Conservation (phyloP, 2,329 filamentous ascomycete genomes). For the Sporothrix curviconia region DNA sequence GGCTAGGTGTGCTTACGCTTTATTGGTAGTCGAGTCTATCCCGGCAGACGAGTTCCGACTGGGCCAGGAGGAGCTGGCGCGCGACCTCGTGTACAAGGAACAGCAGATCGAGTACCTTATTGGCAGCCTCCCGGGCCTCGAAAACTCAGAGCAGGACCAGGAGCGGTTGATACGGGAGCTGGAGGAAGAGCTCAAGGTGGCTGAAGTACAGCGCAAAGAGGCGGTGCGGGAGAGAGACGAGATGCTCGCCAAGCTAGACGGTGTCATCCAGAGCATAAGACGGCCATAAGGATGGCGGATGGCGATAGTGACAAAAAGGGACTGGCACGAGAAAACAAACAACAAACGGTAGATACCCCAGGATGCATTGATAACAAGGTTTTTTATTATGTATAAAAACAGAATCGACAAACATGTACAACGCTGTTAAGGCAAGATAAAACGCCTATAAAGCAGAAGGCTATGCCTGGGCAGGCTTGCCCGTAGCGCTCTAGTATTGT, state of each 20-base stretch:
- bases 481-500: background rate
- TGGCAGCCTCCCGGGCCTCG: conserved; percentile 66
- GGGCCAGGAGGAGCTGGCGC: conserved; percentile 65
- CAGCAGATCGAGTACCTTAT: conserved; percentile 78
- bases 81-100: conserved; percentile 70
- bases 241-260: conserved; percentile 53
- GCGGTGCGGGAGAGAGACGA: conserved; percentile 59
- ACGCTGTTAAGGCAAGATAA: background rate
- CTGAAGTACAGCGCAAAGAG: conserved; percentile 55
- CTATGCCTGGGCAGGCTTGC: background rate
- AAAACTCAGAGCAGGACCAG: conserved; percentile 73
- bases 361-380: no score
- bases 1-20: conserved; percentile 13
- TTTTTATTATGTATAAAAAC: background rate
- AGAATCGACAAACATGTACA: background rate
- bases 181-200: conserved; percentile 57
- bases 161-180: conserved; percentile 58
- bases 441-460: no score
- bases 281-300: conserved; percentile 29
- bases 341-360: no score
- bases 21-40: conserved; percentile 49
- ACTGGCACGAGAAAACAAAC: no score
- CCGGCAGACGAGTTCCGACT: conserved; percentile 58
- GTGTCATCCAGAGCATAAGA: conserved; percentile 53
- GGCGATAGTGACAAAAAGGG: no score